Evolutionary conservation across 805 yeast genomes (phyloP).

Genomic region (Saccharomycopsis babjevae): DNA sequence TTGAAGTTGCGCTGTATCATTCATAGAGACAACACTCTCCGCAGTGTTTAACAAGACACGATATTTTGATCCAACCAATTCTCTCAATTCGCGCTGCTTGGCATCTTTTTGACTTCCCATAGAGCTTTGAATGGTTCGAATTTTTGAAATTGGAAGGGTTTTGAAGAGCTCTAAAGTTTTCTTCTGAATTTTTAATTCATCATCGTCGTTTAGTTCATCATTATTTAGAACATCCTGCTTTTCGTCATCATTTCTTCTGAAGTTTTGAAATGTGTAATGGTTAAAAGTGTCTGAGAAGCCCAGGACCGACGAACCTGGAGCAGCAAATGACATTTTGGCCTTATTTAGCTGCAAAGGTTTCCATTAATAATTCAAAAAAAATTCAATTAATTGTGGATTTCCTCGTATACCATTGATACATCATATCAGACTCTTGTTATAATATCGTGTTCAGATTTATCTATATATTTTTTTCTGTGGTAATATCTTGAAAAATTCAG

Average conservation of each 20-base stretch:
- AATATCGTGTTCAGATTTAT: no score
- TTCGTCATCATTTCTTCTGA: not conserved
- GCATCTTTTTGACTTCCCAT: not conserved
- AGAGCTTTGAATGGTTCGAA: slow-evolving; percentile 1
- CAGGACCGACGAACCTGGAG: not conserved
- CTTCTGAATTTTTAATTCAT: not conserved
- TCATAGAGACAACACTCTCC: slow-evolving; percentile 16
- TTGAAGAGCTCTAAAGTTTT: not conserved
- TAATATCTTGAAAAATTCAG: no score
- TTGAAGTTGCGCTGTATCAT: slow-evolving; percentile 10
- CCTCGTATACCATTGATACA: no score
- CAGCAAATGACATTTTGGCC: not conserved
- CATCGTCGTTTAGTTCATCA: not conserved
- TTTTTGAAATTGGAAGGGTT: not conserved
- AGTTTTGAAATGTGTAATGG: not conserved
- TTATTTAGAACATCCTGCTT: not conserved
- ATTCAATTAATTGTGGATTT: no score
- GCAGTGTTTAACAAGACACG: slow-evolving; percentile 15
- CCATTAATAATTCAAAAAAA: no score
- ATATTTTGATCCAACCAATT: slow-evolving; percentile 14
- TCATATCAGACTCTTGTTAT: no score
- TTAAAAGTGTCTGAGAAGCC: not conserved
- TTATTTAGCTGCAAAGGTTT: no score
- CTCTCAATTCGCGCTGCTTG: not conserved
- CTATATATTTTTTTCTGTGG: no score